phyloP scores from a whole-genome alignment of 1,284 basidiomycete species.

The Athelia sp. region DNA sequence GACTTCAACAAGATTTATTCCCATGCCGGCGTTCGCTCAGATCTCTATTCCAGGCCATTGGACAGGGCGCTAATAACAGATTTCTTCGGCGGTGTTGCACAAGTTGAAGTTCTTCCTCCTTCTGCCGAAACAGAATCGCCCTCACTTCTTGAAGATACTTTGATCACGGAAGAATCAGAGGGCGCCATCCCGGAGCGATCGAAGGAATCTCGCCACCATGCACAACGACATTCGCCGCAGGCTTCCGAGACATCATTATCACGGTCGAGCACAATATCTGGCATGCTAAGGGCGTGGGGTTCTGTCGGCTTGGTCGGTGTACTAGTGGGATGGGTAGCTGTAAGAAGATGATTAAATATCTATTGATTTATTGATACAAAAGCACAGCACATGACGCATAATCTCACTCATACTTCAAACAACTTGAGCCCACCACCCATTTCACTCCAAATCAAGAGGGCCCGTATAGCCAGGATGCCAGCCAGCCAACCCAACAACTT shows the following conservation, averaged over 20 bases:
- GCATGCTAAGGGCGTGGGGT: constrained; percentile 29
- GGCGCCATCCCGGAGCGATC: neutral
- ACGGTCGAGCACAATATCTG: neutral
- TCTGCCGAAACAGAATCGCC: constrained; percentile 2
- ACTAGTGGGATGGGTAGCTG: constrained; percentile 30
- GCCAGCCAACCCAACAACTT: too few species aligned
- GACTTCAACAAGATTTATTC: constrained; percentile 76
- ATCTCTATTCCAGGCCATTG: constrained; percentile 74
- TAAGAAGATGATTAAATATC: constrained; percentile 14
- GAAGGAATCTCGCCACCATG: neutral
- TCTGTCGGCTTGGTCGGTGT: constrained; percentile 27
- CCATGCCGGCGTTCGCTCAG: constrained; percentile 81
- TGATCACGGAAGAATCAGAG: too few species aligned
- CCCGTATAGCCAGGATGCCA: too few species aligned
- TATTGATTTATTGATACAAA: too few species aligned
- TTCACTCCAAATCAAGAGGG: too few species aligned
- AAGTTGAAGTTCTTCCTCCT: constrained; percentile 60
- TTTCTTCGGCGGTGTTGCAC: constrained; percentile 91
- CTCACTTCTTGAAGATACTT: constrained; percentile 3
- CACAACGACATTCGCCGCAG: neutral
- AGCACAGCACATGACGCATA: too few species aligned
- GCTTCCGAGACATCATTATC: neutral
- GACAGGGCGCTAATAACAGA: constrained; percentile 81
- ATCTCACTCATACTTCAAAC: too few species aligned
- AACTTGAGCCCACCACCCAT: too few species aligned